Conservation (phyloP, 179 eudicot species). For the Spinacia oleracea region DNA sequence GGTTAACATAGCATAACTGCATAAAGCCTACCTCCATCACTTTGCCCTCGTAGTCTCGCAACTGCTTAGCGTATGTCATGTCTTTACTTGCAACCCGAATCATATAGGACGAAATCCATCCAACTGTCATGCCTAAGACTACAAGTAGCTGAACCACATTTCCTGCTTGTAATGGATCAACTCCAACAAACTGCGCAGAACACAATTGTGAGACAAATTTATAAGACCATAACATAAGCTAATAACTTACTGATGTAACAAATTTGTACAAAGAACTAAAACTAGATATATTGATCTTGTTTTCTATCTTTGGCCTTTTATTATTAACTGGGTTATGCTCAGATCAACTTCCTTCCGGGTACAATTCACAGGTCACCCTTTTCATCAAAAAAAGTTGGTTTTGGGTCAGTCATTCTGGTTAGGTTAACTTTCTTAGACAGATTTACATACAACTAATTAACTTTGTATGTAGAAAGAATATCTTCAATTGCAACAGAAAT, state of each 20-base stretch:
- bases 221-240: slow-evolving; percentile 6
- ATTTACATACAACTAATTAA: no score
- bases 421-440: no score
- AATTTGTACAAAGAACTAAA: background rate
- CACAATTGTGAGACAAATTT: slow-evolving; percentile 2
- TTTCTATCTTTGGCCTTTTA: background rate
- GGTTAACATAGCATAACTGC: background rate
- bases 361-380: no score
- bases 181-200: slow-evolving; percentile 65
- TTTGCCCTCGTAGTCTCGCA: slow-evolving; percentile 90
- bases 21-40: slow-evolving; percentile 73
- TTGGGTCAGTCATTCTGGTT: no score
- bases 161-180: slow-evolving; percentile 95
- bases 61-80: slow-evolving; percentile 93
- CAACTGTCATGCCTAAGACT: slow-evolving; percentile 87
- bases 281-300: background rate
- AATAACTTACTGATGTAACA: background rate
- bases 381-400: no score
- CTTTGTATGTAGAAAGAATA: no score
- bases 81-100: slow-evolving; percentile 94
- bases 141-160: slow-evolving; percentile 86
- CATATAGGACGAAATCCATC: slow-evolving; percentile 93
- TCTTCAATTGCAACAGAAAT: background rate
- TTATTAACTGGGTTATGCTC: no score
- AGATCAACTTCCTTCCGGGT: no score